Percentiles rank a stretch among this genome's conserved stretches.
Evolutionary conservation across 2,329 filamentous ascomycete genomes (phyloP).

Genomic region (Periconia sp.): DNA sequence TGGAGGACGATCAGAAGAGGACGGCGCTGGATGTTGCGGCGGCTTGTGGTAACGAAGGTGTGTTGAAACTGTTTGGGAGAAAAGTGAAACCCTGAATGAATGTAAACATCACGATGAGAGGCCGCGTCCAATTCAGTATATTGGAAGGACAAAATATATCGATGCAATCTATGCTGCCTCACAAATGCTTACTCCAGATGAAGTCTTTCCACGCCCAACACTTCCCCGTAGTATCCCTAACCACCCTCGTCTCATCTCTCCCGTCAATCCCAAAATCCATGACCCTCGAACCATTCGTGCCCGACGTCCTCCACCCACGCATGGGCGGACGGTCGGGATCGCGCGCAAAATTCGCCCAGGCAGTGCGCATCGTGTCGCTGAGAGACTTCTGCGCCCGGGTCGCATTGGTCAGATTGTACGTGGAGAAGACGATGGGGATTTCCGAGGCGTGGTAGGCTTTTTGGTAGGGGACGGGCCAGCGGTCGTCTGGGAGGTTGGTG

Average conservation of each 20-base stretch:
- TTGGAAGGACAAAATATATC: too few species aligned
- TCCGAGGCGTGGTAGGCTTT: conserved; percentile 27
- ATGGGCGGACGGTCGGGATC: conserved; percentile 13
- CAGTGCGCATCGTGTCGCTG: conserved; percentile 26
- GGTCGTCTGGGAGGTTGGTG: conserved; percentile 2
- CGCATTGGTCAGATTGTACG: conserved; percentile 18
- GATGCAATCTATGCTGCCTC: too few species aligned
- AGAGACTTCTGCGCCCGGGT: conserved; percentile 22
- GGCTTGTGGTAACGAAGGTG: conserved; percentile 11
- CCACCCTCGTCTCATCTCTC: not conserved
- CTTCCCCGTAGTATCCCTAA: conserved; percentile 9
- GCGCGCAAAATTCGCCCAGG: conserved; percentile 31
- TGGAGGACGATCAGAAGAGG: conserved; percentile 16
- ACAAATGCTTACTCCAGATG: conserved; percentile 11
- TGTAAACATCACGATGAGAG: too few species aligned
- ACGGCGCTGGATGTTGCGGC: conserved; percentile 25
- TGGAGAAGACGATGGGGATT: conserved; percentile 28
- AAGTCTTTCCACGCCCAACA: conserved; percentile 12
- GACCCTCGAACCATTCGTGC: conserved; percentile 1
- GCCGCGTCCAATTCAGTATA: too few species aligned
- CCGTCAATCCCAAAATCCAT: conserved; percentile 12
- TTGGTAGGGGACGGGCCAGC: conserved; percentile 15
- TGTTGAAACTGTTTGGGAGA: conserved; percentile 19
- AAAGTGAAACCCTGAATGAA: too few species aligned
- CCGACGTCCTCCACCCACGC: conserved; percentile 2